Percentiles rank a stretch among this genome's conserved stretches.
phyloP scores from a whole-genome alignment of 139 green algal species.

The Dunaliella primolecta region DNA sequence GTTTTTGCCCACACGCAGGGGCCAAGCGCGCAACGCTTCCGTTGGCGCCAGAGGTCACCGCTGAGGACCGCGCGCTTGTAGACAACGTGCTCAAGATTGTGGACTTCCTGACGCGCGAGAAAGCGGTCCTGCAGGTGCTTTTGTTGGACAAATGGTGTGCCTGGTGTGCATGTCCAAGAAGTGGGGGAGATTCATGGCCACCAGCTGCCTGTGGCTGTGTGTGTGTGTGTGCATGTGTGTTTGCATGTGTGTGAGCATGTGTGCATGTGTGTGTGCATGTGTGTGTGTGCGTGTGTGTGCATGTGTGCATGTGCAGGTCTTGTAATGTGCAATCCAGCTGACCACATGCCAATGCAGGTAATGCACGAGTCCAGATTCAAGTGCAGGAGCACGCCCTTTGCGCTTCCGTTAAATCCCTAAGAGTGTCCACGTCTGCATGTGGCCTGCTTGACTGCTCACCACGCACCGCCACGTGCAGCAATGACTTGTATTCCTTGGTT shows the following conservation, averaged over 20 bases:
- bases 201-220: not conserved
- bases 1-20: conserved; percentile 31
- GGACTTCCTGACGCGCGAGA: conserved; percentile 36
- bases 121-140: not conserved
- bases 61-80: conserved; percentile 65
- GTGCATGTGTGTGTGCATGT: not conserved
- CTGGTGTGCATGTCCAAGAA: not conserved
- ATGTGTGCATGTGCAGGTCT: not conserved
- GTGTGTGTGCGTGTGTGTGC: not conserved
- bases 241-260: not conserved
- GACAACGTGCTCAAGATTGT: conserved; percentile 72
- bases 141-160: too few relatives aligned
- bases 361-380: too few relatives aligned
- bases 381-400: too few relatives aligned
- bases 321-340: too few relatives aligned
- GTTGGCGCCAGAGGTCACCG: conserved; percentile 57
- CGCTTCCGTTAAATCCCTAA: too few relatives aligned
- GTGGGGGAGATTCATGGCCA: too few relatives aligned
- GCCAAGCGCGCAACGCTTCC: conserved; percentile 41
- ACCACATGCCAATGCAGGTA: too few relatives aligned
- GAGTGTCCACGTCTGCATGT: too few relatives aligned
- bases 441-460: too few relatives aligned
- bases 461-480: too few relatives aligned
- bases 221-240: not conserved
- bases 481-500: too few relatives aligned